Conservation (phyloP, 176 grass and related monocot genomes). For the Oryza glumipatula region DNA sequence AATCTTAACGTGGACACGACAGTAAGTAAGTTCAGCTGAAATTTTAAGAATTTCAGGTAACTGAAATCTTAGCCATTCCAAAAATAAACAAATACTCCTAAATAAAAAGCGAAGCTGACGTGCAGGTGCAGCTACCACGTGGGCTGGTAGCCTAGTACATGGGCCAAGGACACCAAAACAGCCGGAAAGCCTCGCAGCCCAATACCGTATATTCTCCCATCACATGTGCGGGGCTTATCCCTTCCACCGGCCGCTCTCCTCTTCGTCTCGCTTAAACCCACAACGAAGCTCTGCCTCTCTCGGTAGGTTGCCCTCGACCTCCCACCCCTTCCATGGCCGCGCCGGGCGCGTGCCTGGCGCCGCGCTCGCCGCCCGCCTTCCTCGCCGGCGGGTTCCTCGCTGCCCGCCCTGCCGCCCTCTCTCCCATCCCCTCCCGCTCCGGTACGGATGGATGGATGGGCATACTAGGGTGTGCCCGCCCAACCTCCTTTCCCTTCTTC, state of each 20-base stretch:
- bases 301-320: background rate
- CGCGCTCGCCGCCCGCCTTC: slow-evolving; percentile 4
- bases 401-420: background rate
- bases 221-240: background rate
- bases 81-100: no score
- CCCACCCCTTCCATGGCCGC: slow-evolving; percentile 23
- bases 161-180: no score
- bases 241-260: background rate
- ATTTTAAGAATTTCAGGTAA: no score
- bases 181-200: no score
- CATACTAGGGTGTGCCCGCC: background rate
- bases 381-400: background rate
- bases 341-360: slow-evolving; percentile 11
- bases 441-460: background rate
- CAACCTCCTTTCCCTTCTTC: background rate
- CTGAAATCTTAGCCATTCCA: no score
- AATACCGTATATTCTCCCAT: no score
- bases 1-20: no score
- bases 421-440: background rate
- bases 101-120: no score
- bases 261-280: background rate
- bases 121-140: no score
- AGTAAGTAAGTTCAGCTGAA: no score
- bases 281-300: background rate
- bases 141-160: no score